A percentile compares a stretch with the other conserved stretches of the same genome.
Conservation (phyloP, 306 rosid species). For the Lathyrus aphaca region DNA sequence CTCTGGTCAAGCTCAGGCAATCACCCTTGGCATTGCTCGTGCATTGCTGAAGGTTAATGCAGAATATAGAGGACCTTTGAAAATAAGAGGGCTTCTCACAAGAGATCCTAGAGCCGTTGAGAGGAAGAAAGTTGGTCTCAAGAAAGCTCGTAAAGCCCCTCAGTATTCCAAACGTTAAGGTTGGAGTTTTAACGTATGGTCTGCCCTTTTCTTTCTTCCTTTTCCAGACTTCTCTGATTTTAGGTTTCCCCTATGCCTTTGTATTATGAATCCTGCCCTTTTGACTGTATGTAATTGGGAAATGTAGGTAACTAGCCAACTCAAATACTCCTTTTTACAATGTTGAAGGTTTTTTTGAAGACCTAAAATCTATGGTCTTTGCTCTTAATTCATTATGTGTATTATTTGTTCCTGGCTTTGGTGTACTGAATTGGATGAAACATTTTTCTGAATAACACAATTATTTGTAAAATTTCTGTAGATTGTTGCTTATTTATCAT, state of each 20-base stretch:
- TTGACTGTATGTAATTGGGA: conserved; percentile 38
- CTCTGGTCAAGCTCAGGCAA: conserved; percentile 97
- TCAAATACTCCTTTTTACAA: not conserved
- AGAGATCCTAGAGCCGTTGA: conserved; percentile 95
- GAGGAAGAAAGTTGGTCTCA: conserved; percentile 93
- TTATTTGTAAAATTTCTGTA: conserved; percentile 16
- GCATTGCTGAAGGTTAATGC: conserved; percentile 88
- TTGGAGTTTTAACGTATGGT: conserved; percentile 32
- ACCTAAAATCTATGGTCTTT: not conserved
- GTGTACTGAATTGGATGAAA: conserved; percentile 13
- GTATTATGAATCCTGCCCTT: conserved; percentile 30
- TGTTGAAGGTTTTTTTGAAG: not conserved
- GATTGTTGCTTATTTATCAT: not conserved
- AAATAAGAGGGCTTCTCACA: conserved; percentile 86
- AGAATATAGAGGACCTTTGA: conserved; percentile 77
- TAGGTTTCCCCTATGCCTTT: conserved; percentile 24
- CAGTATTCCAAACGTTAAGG: conserved; percentile 93
- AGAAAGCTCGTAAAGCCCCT: conserved; percentile 99
- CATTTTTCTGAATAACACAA: conserved; percentile 8
- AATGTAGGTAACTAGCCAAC: conserved; percentile 31
- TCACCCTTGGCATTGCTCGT: conserved; percentile 92
- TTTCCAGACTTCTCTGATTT: conserved; percentile 27
- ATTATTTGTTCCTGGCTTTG: not conserved
- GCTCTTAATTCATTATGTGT: not conserved
- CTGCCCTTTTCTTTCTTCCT: conserved; percentile 10